Evolutionary conservation across 2,329 filamentous ascomycete genomes (phyloP).

Genomic region (Grosmannia clavigera): DNA sequence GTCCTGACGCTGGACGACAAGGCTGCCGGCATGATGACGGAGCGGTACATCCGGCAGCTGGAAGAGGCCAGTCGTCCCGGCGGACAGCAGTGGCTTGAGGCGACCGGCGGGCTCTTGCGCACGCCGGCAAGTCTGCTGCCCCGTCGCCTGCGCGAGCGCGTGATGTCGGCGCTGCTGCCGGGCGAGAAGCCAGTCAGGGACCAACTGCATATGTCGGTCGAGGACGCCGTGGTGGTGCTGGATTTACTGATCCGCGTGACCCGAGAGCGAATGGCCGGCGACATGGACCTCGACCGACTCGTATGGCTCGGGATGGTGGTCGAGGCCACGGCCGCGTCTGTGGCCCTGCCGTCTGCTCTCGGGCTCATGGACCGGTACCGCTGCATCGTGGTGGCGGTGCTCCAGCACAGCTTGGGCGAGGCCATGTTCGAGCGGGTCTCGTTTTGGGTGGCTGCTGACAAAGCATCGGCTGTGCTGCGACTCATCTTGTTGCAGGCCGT

Average conservation of each 20-base stretch:
- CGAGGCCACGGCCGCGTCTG: neutral
- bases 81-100: no score
- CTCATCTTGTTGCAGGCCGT: neutral
- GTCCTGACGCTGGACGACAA: conserved; percentile 3
- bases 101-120: conserved; percentile 16
- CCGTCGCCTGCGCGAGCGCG: conserved; percentile 29
- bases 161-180: conserved; percentile 24
- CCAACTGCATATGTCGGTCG: neutral
- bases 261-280: conserved; percentile 32
- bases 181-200: neutral
- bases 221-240: conserved; percentile 25
- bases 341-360: neutral
- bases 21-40: neutral
- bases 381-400: neutral
- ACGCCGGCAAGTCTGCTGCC: conserved; percentile 27
- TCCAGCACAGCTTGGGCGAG: neutral
- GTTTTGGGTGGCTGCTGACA: neutral
- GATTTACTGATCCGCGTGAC: conserved; percentile 37
- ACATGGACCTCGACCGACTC: conserved; percentile 27
- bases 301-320: conserved; percentile 18
- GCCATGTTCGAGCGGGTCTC: neutral
- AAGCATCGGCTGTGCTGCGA: neutral
- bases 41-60: conserved; percentile 5
- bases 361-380: conserved; percentile 4
- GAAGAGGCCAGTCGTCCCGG: neutral